Base-by-base conservation (phyloP, 371 early-diverging fungal species). In the Mucor irregularis region DNA sequence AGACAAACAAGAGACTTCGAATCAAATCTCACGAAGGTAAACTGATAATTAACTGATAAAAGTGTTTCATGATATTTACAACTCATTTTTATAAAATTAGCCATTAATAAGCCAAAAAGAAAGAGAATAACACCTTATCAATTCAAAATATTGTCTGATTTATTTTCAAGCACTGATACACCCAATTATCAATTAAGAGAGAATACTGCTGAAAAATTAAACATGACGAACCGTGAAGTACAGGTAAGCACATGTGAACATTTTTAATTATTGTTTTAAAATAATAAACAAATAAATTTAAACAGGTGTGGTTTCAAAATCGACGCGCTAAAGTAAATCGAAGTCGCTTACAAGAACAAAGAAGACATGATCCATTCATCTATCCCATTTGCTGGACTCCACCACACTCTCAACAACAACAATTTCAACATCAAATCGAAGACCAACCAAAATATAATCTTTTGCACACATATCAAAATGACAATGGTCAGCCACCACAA, bases 151-250 rank as follows among this genome's bases (percentile, higher is more conserved):
- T 74, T 91, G 4, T 73, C 84, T 7, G 81, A 81, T 16, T 72
- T 88, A 43, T 91, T 91, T 71, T 80, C 81, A 28, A 74, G 80
- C 51, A 93, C 88, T 11, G 88, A 91, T 61, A 92, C 93, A 26
- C 99, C 99, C 21, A 90, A 89, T 58, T 88, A 89, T 63, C 84
- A 91, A 63, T 70, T 93, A 35, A 83, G 99, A 35, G 93, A 91
- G 61, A 73, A 78, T 54, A 84, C 96, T 26, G 91, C 93, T 5
- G 80, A 81, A 50, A 83, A 90, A 66, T 77, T 98, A 30, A 82
- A 84, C 55, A 97, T 98, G 97, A 92, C 94, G 39, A 91, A 90
- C 58, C 83, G 98, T 50, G 90, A 91, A 68, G 91, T 99, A 28
- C 97, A 99, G 86, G 86, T 84, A 78, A 54, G 14, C 19, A 30